Evolutionary conservation across 2,329 filamentous ascomycete species (phyloP), one percentile per base, ranked within the genome.

Genomic region (Pseudogymnoascus sp.): DNA sequence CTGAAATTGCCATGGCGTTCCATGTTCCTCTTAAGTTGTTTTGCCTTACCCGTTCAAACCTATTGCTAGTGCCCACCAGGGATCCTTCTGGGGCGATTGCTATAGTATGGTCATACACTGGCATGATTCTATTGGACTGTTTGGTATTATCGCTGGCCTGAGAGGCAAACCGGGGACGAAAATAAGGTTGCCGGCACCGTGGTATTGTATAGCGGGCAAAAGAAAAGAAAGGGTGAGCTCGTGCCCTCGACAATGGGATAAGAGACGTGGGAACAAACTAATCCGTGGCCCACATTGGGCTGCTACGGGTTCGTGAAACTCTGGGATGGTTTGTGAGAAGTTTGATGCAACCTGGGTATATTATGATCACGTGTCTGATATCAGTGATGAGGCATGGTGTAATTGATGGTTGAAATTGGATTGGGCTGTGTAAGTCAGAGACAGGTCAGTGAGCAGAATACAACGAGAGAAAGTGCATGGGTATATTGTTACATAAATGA

Each of bases 261-360:
- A 55, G 29, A 55, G 48, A 55, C 48, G 29, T 21, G 29, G 15
- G 9, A 55, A 18, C 48, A 55, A 55, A 33, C 48, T 18, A 13
- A n/a, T 55, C 33, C 48, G 5, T 21, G 48, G 21, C 21, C 29
- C 48, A 55, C 9, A 55, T 12, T 12, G 29, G 33, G n/a, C 33
- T 21, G n/a, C 45, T 31, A 55, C 18, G 48, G 9, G 48, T 55
- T 55, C 15, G 48, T 55, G 48, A 33, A 55, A 55, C 48, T 55
- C 48, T 55, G 48, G 48, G 29, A 55, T 55, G 29, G 48, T 55
- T 55, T 55, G 48, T 33, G 48, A 55, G 45, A 55, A 55, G 48
- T 55, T 55, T 55, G 48, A 33, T 55, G 48, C 5, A 6, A 13
- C 29, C 13, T 55, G 42, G 21, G 29, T 7, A 7, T 48, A 9